phyloP scores from a whole-genome alignment of 1,284 basidiomycete genomes.

The Papiliotrema laurentii region DNA sequence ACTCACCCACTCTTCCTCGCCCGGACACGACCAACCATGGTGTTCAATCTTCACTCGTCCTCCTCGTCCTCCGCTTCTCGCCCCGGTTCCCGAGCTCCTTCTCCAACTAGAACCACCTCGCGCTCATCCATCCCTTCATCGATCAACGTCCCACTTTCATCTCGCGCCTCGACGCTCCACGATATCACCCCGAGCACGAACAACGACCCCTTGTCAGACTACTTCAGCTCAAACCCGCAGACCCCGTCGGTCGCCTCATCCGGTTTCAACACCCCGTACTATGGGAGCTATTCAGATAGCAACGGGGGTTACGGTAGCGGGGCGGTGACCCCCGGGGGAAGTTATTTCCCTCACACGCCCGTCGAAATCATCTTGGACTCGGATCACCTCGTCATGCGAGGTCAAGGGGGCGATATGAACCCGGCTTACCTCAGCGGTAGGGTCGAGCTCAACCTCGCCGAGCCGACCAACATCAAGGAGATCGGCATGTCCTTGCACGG shows the following conservation, averaged over 20 bases:
- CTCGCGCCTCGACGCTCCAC: conserved; percentile 7
- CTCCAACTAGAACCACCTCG: conserved; percentile 20
- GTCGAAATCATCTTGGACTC: conserved; percentile 72
- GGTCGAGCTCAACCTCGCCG: conserved; percentile 69
- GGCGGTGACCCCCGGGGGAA: conserved; percentile 25
- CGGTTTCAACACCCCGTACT: conserved; percentile 2
- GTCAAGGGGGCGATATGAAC: conserved; percentile 76
- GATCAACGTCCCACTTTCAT: conserved; percentile 1
- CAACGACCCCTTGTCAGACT: conserved; percentile 1
- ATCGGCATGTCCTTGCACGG: conserved; percentile 77
- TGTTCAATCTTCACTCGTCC: neutral
- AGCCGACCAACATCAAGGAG: conserved; percentile 79
- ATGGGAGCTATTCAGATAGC: conserved; percentile 2
- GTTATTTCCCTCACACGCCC: conserved; percentile 25
- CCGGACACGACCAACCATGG: neutral
- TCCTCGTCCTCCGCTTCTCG: conserved; percentile 16
- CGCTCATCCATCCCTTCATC: conserved; percentile 9
- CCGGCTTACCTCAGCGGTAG: conserved; percentile 62
- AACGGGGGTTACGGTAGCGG: conserved; percentile 11
- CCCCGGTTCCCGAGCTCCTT: conserved; percentile 20
- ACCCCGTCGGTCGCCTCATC: neutral
- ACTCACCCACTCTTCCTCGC: too few species aligned
- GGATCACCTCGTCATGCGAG: conserved; percentile 66
- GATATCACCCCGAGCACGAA: conserved; percentile 13
- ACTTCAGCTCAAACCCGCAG: conserved; percentile 2